Conservation (phyloP, 352 stramenopile species). For the Phytophthora gonapodyides region DNA sequence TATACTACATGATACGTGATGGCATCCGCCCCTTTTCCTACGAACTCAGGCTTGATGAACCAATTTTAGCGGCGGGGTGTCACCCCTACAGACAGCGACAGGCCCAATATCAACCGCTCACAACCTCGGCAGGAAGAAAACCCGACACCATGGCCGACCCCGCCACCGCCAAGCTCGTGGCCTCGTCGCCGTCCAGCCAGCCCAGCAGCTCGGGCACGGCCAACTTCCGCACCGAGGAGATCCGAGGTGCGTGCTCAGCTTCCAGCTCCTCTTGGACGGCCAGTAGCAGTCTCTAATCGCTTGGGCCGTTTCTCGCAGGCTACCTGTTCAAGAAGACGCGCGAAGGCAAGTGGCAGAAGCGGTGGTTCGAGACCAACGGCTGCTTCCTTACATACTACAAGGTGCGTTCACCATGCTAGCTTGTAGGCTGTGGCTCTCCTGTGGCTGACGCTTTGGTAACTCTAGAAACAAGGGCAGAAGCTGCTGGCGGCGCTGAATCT, state of each 20-base stretch:
- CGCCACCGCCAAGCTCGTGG: conserved; percentile 50
- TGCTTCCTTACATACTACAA: conserved; percentile 99
- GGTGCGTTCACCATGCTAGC: conserved; percentile 35
- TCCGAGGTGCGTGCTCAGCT: conserved; percentile 43
- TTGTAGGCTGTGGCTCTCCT: too few relatives aligned
- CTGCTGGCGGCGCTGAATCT: conserved; percentile 93
- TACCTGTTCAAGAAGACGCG: conserved; percentile 95
- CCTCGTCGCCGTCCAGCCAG: conserved; percentile 49
- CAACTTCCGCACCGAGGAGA: conserved; percentile 80
- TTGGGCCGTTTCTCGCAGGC: conserved; percentile 40
- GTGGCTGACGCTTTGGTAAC: conserved; percentile 2
- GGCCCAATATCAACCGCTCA: conserved; percentile 25
- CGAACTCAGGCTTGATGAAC: too few relatives aligned
- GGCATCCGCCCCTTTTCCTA: conserved; percentile 15
- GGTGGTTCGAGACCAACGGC: conserved; percentile 99
- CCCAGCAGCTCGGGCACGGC: conserved; percentile 52
- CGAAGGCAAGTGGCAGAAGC: conserved; percentile 96
- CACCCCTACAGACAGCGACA: conserved; percentile 5
- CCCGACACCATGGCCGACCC: conserved; percentile 29
- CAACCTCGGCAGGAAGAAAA: conserved; percentile 23
- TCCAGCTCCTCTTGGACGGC: too few relatives aligned
- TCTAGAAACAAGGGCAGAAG: conserved; percentile 93
- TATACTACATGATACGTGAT: conserved; percentile 33
- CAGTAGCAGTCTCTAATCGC: background rate
- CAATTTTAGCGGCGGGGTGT: conserved; percentile 10